A percentile compares a stretch with the other conserved stretches of the same genome.
phyloP scores from a whole-genome alignment of 805 yeast species.

The Jamesozyma jinghongensis region DNA sequence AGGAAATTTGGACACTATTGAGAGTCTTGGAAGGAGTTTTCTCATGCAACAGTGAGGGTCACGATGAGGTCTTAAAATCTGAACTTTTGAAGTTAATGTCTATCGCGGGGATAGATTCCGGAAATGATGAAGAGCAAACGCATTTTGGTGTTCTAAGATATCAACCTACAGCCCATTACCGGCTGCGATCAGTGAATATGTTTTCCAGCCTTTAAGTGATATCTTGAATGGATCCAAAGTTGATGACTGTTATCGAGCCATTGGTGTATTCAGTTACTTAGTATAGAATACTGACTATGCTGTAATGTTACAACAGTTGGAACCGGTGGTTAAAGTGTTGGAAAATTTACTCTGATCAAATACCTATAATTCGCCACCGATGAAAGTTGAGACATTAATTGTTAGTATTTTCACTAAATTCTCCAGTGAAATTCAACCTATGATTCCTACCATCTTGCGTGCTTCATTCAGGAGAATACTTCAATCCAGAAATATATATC shows the following conservation, averaged over 20 bases:
- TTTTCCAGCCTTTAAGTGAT: conserved; percentile 22
- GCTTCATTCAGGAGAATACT: conserved; percentile 65
- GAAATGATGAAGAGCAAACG: conserved; percentile 64
- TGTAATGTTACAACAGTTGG: conserved; percentile 11
- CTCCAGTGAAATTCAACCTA: conserved; percentile 30
- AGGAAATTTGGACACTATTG: conserved; percentile 61
- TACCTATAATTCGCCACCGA: conserved; percentile 71
- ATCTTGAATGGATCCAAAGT: conserved; percentile 43
- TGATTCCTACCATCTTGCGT: conserved; percentile 48
- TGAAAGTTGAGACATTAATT: conserved; percentile 61
- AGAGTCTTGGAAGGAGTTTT: conserved; percentile 49
- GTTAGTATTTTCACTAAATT: conserved; percentile 49
- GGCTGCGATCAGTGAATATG: conserved; percentile 12
- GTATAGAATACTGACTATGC: conserved; percentile 34
- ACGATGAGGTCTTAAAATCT: conserved; percentile 19
- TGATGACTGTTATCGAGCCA: conserved; percentile 70
- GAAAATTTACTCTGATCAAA: conserved; percentile 59
- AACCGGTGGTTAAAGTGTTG: conserved; percentile 41
- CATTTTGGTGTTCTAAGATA: conserved; percentile 52
- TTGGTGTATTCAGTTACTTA: conserved; percentile 61
- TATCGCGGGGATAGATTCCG: conserved; percentile 62
- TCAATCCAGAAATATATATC: conserved; percentile 55
- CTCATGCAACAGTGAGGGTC: conserved; percentile 30
- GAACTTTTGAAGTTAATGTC: conserved; percentile 49
- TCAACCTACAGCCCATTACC: conserved; percentile 29